Evolutionary conservation across 2,329 filamentous ascomycete species (phyloP), one percentile per base, ranked within the genome.

Genomic region (Emergomyces orientalis): DNA sequence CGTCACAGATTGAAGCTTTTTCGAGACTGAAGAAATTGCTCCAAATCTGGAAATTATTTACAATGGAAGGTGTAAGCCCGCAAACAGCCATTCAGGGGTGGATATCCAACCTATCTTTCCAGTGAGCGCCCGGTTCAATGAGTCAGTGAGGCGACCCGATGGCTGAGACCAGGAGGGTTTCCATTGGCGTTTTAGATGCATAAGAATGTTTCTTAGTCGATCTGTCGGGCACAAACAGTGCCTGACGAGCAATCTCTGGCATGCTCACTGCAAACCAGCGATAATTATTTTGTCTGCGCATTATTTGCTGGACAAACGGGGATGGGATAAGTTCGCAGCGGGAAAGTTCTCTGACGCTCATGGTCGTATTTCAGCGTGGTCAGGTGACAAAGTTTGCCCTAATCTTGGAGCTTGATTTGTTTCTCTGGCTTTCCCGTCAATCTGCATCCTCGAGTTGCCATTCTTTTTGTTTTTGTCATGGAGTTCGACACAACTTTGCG

Each of bases 161-260:
- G 32, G 52, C 17, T 55, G 52, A 55, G 1, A 37, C 2, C 19
- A 54, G 27, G 9, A 7, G 52, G 32, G 9, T 32, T 55, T 55
- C 52, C 52, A 52, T 52, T 52, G 27, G 27, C 32, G 3, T 13
- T 14, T 39, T 34, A 22, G 52, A 22, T 52, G 49, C 49, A 52
- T 27, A 5, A 32, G 14, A 8, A 32, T 5, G 27, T 13, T 11
- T 27, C 25, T 25, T 32, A 32, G 49, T 32, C 25, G 49, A 37
- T 39, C 52, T 9, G 27, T 55, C 52, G 52, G 52, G 52, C 52
- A 55, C 32, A 19, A 55, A 55, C 52, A 32, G 32, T 55, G 52
- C 52, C 52, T 34, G 17, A 55, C 30, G 39, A 30, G 52, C 52
- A 55, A 19, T 32, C 51, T n/a, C 51, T 34, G 7, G 52, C 8